Base-by-base conservation (phyloP, 2,329 filamentous ascomycete species). In the Penicillium sp. region DNA sequence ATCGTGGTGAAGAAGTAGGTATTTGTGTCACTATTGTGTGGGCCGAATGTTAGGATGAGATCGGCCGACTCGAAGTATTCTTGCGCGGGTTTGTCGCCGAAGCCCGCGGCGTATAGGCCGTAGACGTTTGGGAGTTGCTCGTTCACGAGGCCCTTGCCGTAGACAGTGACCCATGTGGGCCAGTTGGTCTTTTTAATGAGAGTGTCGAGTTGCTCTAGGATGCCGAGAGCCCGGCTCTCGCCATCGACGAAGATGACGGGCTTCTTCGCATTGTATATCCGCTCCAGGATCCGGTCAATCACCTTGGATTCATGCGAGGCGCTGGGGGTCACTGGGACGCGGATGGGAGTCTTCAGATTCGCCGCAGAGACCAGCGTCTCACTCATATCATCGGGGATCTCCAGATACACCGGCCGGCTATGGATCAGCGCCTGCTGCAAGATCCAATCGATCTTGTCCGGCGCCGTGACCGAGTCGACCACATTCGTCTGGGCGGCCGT, bases 1-100 rank as follows among this genome's bases (percentile, higher is more conserved):
- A 88, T 84, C 73, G 94, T 92, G 0, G 89, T 89, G 79, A 94
- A 96, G 36, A 91, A 91, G 13, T 89, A 85, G 11, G 74, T 80
- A 58, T 81, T 79, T 44, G 79, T 80, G 58, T 80, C 78, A 18
- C 77, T 79, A 52, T 69, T 69, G 54, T 74, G 72, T 2, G 70
- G 70, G 2, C 70, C 69, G 11, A 71, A 66, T 16, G 69, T 73
- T 2, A 81, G 65, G 37, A 80, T 69, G 19, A 79, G 67, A 58
- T 80, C 78, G 10, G 75, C 70, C 11, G 68, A 66, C 27, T 76
- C 70, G n/a, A 79, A 74, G 37, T 70, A 73, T 53, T 77, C 69
- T 61, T 71, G 66, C 18, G 61, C 58, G 11, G 60, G 52, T 35
- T 62, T 40, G 54, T 76, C 64, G 16, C 77, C 80, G 59, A 75